These are phyloP conservation scores for Sarocladium kiliense DNA, from an alignment of 2,329 filamentous ascomycete species.

Conservation along the genomic window DNA sequence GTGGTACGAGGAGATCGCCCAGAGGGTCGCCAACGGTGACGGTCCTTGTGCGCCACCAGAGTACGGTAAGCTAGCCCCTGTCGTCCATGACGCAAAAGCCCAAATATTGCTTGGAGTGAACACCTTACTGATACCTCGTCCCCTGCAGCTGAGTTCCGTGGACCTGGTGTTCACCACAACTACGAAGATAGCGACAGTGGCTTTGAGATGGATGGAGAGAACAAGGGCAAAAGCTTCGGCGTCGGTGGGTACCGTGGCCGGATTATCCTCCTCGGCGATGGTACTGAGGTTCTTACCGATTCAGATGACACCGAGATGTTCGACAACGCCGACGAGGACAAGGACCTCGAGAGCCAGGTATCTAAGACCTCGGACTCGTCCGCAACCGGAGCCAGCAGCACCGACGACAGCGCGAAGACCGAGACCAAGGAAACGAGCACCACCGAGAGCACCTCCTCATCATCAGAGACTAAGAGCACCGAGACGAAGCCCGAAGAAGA, in stretches of 20 bases:
- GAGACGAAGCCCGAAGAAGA: slow-evolving; percentile 14
- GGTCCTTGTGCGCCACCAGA: slow-evolving; percentile 97
- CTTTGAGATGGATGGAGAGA: slow-evolving; percentile 70
- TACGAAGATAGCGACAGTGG: slow-evolving; percentile 75
- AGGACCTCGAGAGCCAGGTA: slow-evolving; percentile 80
- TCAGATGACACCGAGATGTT: slow-evolving; percentile 92
- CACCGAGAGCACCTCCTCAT: slow-evolving; percentile 15
- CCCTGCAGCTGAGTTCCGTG: slow-evolving; percentile 72
- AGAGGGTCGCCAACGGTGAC: slow-evolving; percentile 91
- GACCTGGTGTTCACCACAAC: slow-evolving; percentile 75
- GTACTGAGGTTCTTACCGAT: slow-evolving; percentile 85
- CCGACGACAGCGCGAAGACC: slow-evolving; percentile 14
- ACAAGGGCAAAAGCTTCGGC: slow-evolving; percentile 57
- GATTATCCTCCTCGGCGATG: slow-evolving; percentile 93
- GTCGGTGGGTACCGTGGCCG: slow-evolving; percentile 71
- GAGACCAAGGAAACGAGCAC: slow-evolving; percentile 8
- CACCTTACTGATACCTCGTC: slow-evolving; percentile 13
- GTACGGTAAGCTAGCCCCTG: slow-evolving; percentile 72
- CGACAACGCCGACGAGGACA: slow-evolving; percentile 78
- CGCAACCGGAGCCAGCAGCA: slow-evolving; percentile 15
- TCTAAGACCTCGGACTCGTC: slow-evolving; percentile 46
- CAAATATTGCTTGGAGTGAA: neutral
- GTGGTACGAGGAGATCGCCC: slow-evolving; percentile 96
- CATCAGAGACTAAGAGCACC: slow-evolving; percentile 13
- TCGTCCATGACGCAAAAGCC: neutral